Percentiles rank a stretch among this genome's conserved stretches.
phyloP scores from a whole-genome alignment of 1,139 yeast genomes.

The Blastobotrys persicus region DNA sequence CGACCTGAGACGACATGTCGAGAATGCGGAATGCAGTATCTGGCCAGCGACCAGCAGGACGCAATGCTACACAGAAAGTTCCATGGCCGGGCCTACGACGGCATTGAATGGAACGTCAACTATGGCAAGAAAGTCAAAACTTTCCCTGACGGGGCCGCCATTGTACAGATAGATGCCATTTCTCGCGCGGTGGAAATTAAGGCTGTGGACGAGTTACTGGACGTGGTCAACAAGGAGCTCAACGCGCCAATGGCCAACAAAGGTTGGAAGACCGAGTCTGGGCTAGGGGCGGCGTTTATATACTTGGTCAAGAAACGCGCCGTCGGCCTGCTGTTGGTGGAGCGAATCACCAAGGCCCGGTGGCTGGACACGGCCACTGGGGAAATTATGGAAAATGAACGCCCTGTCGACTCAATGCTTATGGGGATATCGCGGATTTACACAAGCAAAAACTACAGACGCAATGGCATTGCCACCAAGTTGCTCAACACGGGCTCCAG shows the following conservation, averaged over 20 bases:
- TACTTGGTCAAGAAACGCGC: constrained; percentile 44
- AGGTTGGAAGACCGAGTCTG: constrained; percentile 43
- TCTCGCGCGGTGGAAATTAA: constrained; percentile 32
- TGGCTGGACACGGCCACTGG: constrained; percentile 49
- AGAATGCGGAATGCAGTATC: constrained; percentile 61
- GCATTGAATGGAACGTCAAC: constrained; percentile 49
- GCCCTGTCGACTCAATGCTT: constrained; percentile 19
- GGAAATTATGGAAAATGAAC: constrained; percentile 38
- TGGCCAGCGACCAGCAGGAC: constrained; percentile 47
- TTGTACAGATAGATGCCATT: constrained; percentile 35
- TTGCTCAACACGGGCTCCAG: constrained; percentile 45
- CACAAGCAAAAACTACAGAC: constrained; percentile 55
- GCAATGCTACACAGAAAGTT: constrained; percentile 46
- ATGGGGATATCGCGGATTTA: constrained; percentile 67
- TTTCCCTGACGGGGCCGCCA: constrained; percentile 20
- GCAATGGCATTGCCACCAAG: constrained; percentile 48
- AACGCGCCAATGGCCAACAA: constrained; percentile 56
- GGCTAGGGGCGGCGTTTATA: constrained; percentile 44
- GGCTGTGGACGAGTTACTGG: constrained; percentile 42
- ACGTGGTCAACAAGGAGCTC: constrained; percentile 57
- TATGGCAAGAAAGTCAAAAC: constrained; percentile 32
- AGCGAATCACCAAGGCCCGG: constrained; percentile 37
- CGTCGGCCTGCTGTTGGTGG: constrained; percentile 53
- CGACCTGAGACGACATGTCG: constrained; percentile 41
- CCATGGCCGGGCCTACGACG: constrained; percentile 42